Evolutionary conservation across 345 rosid species (phyloP), one percentile per base, ranked within the genome.

Genomic region (Arabis alpina): DNA sequence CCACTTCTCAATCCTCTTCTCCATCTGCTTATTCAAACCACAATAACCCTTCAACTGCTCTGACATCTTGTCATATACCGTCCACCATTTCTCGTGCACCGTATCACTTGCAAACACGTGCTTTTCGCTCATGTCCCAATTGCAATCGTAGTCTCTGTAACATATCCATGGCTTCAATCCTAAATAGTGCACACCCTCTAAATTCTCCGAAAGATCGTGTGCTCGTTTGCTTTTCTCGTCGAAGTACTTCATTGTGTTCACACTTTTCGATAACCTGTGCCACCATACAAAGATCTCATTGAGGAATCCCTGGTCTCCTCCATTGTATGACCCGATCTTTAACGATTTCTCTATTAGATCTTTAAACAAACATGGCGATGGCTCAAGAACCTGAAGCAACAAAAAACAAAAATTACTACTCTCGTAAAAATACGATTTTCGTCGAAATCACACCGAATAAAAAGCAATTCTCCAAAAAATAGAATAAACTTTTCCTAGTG

Each of bases 81-180:
- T 54, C 96, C 97, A 94, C 96, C 97, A 94, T 57, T 51, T 79
- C 64, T 47, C 23, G 19, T 86, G 85, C 10, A 86, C 89, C 0
- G 77, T 63, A 27, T 94, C 96, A 25, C 94, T 91, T 0, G 99
- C 97, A 73, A 82, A 94, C n/a, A 30, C 47, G 0, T 54, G 82
- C 0, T 70, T 54, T 32, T 6, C 42, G 32, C 7, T 61, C 39
- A 25, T 69, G 64, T 91, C 97, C 97, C 99, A 91, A 4, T 94
- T 94, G 32, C 99, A 94, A 45, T 91, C 99, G 25, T 91, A 94
- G 52, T 94, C 99, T 61, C 77, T 78, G 34, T 89, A 94, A 70
- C 99, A 94, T 76, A 77, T 72, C 99, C 99, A 94, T 34, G 99
- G 99, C 83, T 94, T 94, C 57, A 77, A 28, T 13, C 99, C 99